Conservation (phyloP, 441 rosid genomes). For the Kokia cookei region DNA sequence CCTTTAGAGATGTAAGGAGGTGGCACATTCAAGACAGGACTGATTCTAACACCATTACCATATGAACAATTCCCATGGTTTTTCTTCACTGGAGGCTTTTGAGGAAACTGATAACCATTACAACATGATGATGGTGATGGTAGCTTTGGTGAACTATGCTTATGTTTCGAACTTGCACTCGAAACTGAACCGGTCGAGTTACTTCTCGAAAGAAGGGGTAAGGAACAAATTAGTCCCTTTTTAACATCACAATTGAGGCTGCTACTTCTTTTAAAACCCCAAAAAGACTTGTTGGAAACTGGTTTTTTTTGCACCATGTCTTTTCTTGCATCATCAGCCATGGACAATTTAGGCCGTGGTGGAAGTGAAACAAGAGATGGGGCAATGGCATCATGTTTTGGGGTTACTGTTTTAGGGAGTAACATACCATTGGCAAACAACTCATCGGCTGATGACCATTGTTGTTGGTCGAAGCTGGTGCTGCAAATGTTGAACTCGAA, state of each 20-base stretch:
- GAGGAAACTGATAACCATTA: conserved; percentile 37
- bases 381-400: conserved; percentile 8
- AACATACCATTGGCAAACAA: conserved; percentile 70
- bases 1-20: conserved; percentile 52
- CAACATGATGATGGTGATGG: conserved; percentile 21
- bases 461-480: conserved; percentile 23
- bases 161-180: conserved; percentile 25
- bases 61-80: conserved; percentile 27
- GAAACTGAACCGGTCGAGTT: conserved; percentile 58
- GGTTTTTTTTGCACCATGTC: conserved; percentile 25
- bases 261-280: conserved; percentile 73
- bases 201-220: conserved; percentile 64
- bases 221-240: conserved; percentile 47
- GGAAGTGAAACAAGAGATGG: conserved; percentile 27
- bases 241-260: conserved; percentile 55
- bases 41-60: conserved; percentile 28
- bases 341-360: conserved; percentile 18
- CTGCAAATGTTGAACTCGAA: conserved; percentile 60
- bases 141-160: conserved; percentile 29
- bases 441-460: conserved; percentile 67
- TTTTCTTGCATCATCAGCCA: conserved; percentile 5
- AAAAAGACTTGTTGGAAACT: conserved; percentile 39
- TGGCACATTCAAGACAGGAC: conserved; percentile 65
- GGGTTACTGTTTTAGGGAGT: conserved; percentile 32
- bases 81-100: conserved; percentile 43